phyloP scores from a whole-genome alignment of 2,329 filamentous ascomycete genomes.

The Colletotrichum sp. region DNA sequence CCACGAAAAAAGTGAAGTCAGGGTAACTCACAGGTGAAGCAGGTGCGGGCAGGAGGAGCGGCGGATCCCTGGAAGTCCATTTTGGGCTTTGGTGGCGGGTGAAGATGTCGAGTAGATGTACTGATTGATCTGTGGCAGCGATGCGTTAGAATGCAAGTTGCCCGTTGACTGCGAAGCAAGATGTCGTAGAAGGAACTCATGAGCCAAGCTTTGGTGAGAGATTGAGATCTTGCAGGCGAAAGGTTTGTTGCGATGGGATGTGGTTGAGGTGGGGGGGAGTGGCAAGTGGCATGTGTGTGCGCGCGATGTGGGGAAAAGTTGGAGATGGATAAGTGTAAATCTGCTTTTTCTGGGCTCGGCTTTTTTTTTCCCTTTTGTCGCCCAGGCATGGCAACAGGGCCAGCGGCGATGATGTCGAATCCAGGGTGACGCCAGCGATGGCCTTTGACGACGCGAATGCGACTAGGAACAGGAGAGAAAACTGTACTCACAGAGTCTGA shows the following conservation, averaged over 20 bases:
- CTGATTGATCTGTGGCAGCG: background rate
- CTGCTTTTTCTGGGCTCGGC: background rate
- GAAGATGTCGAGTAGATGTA: background rate
- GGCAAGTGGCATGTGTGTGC: slow-evolving; percentile 25
- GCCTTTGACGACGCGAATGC: background rate
- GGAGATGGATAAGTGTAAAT: slow-evolving; percentile 14
- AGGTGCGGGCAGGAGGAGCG: slow-evolving; percentile 39
- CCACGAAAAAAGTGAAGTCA: background rate
- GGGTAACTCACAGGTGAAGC: slow-evolving; percentile 55
- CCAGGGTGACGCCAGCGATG: background rate
- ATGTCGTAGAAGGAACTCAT: background rate
- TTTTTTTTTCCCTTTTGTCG: background rate
- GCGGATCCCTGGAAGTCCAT: slow-evolving; percentile 38
- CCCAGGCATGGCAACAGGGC: background rate
- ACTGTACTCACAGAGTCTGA: slow-evolving; percentile 3
- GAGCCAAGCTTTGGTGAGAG: slow-evolving; percentile 8
- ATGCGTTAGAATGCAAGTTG: background rate
- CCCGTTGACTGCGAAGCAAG: background rate
- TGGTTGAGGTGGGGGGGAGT: slow-evolving; percentile 6
- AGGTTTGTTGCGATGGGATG: slow-evolving; percentile 1
- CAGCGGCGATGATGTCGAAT: background rate
- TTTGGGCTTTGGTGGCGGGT: slow-evolving; percentile 21
- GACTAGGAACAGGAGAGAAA: background rate
- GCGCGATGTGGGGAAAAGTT: slow-evolving; percentile 21
- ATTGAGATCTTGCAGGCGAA: slow-evolving; percentile 1